Percentiles rank a stretch among this genome's conserved stretches.
phyloP scores from a whole-genome alignment of 495 filamentous ascomycete species.

The Friedmanniomyces endolithicus region DNA sequence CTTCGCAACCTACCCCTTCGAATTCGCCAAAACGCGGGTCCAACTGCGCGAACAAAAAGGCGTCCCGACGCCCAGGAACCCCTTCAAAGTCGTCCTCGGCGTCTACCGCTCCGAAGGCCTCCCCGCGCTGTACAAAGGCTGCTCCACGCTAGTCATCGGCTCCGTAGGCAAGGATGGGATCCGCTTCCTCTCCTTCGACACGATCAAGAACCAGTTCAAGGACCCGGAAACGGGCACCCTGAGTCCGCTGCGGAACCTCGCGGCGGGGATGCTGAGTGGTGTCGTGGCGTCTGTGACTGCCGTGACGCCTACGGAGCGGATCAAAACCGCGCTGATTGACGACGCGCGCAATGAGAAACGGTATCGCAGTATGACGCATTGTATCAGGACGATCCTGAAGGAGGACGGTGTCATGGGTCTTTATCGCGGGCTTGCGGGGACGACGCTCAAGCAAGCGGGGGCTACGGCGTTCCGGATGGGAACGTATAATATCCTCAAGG shows the following conservation, averaged over 20 bases:
- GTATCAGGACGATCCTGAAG: constrained; percentile 35
- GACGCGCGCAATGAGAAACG: constrained; percentile 43
- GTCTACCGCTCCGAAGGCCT: constrained; percentile 44
- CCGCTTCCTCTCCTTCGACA: constrained; percentile 53
- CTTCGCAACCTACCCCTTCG: constrained; percentile 44
- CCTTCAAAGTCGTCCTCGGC: constrained; percentile 39
- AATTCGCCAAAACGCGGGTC: constrained; percentile 55
- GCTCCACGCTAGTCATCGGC: constrained; percentile 47
- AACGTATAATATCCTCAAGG: constrained; percentile 55
- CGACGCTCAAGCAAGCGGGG: constrained; percentile 54
- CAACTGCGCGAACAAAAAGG: constrained; percentile 42
- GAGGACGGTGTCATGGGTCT: constrained; percentile 44
- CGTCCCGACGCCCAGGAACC: constrained; percentile 36
- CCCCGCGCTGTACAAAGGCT: constrained; percentile 50
- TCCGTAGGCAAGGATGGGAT: constrained; percentile 55
- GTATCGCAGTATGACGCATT: constrained; percentile 42
- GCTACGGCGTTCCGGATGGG: constrained; percentile 55
- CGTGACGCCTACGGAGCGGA: constrained; percentile 54
- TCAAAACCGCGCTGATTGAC: constrained; percentile 60
- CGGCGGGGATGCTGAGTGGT: constrained; percentile 51
- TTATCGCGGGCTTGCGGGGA: constrained; percentile 49
- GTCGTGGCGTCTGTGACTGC: constrained; percentile 45
- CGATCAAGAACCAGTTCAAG: constrained; percentile 47
- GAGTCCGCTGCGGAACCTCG: constrained; percentile 43
- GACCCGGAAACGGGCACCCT: constrained; percentile 45